Base-by-base conservation (phyloP, 345 rosid species). In the Mercurialis annua region DNA sequence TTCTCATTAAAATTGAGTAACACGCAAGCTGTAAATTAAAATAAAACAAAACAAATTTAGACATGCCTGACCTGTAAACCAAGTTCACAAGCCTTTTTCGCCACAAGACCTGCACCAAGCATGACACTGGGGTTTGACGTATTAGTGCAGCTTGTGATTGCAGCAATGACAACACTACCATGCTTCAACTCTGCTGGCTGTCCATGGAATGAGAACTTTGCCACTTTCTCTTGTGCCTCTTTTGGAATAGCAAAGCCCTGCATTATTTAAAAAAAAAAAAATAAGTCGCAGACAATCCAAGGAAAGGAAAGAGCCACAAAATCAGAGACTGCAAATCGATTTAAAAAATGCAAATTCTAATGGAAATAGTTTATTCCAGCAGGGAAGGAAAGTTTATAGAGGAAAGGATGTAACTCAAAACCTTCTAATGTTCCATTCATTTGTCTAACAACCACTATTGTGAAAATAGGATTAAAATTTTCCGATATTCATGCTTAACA, bases 31-130 rank as follows among this genome's bases (percentile, higher is more conserved):
- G 36, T 4, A 0, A 14, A n/a, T n/a, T n/a, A 33, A 34, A 36
- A 30, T 31, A 50, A 20, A 7, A 18, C 14, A 10, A 8, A 15
- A 15, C 40, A 47, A 44, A n/a, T 10, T 30, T 44, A 51, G 67
- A 42, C 21, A 60, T 40, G 48, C 33, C 86, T 43, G 64, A 94
- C 99, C 95, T 89, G 82, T 65, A 94, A 78, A 54, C 99, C 99
- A 73, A 85, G 93, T 76, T 94, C 98, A 63, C 83, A 83, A 74
- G 99, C 99, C 79, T 89, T 94, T 65, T 91, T 91, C 1, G 99
- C 99, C 75, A 91, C 98, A 81, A 94, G 98, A 77, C 80, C 99
- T 75, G 99, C 98, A 49, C 98, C 97, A 56, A 91, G 97, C 99
- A 94, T 94, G 74, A 94, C 98, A 44, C 96, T 94, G 59, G 99